Conservation (phyloP, 441 rosid species). For the Corymbia calophylla region DNA sequence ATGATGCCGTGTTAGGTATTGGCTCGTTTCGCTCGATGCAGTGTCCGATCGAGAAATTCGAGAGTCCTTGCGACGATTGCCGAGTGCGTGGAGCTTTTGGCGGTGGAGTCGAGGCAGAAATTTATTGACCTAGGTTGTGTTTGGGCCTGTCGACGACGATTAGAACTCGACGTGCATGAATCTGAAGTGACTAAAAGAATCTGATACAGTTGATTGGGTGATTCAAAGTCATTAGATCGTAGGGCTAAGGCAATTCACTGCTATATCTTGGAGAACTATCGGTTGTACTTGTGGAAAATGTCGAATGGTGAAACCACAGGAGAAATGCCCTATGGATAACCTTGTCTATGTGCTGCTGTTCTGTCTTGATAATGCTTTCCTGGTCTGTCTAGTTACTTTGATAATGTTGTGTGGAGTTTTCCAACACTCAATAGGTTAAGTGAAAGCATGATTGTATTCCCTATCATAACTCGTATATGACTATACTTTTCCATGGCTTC, state of each 20-base stretch:
- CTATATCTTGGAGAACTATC: too few species aligned
- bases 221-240: neutral
- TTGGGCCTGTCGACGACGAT: neutral
- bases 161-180: neutral
- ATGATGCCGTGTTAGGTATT: too few species aligned
- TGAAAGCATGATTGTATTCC: neutral
- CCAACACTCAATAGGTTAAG: neutral
- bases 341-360: neutral
- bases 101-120: neutral
- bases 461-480: neutral
- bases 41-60: neutral
- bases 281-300: accelerated
- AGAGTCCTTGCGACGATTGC: neutral
- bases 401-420: neutral
- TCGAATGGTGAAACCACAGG: neutral
- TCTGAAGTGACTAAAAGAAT: too few species aligned
- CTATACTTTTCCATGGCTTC: neutral
- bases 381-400: neutral
- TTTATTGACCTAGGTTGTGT: neutral
- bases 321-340: neutral
- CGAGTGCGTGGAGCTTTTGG: neutral
- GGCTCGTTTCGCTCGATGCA: neutral
- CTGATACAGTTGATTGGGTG: neutral
- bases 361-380: neutral
- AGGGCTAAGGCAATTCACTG: neutral